Base-by-base conservation (phyloP, 164 flowering plant genomes). In the Chloranthus sessilifolius region DNA sequence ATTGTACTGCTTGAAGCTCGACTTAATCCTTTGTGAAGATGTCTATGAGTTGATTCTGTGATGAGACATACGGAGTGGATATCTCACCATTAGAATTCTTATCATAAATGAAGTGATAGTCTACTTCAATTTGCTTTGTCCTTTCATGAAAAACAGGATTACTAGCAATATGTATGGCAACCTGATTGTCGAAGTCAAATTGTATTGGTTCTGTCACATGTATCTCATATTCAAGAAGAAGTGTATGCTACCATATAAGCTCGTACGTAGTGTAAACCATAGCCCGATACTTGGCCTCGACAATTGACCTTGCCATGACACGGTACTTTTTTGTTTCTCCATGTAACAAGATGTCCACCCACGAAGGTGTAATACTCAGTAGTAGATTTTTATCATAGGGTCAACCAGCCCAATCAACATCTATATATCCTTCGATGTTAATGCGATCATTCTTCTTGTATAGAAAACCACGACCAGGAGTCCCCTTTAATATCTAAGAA, bases 71-170 rank as follows among this genome's bases (percentile, higher is more conserved):
- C n/a, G n/a, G n/a, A n/a, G n/a, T n/a, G n/a, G n/a, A n/a, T n/a
- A n/a, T n/a, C n/a, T n/a, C n/a, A n/a, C n/a, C n/a, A n/a, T 33
- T 33, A 33, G 8, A 33, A 33, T 24, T 17, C 19, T 27, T 24
- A 15, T 46, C 50, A n/a, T 3, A 16, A 25, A 46, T 22, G 20
- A 46, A 24, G 20, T 46, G 50, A 33, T 33, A 46, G 26, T 46
- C 33, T 3, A 46, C 31, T 24, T 46, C 50, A 29, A 46, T 25
- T 5, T 29, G 33, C 16, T 46, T 46, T 27, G 33, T 26, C 1
- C 50, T 27, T 16, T 46, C 30, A 23, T 46, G 50, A 26, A 46
- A 46, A 10, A 46, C 3, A 7, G 50, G 50, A 29, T 46, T 46
- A 3, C 21, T 3, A 24, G 39, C 36, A 14, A 29, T 29, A 1